Evolutionary conservation across 2,329 filamentous ascomycete genomes (phyloP).

Genomic region (Penicillium sp.): DNA sequence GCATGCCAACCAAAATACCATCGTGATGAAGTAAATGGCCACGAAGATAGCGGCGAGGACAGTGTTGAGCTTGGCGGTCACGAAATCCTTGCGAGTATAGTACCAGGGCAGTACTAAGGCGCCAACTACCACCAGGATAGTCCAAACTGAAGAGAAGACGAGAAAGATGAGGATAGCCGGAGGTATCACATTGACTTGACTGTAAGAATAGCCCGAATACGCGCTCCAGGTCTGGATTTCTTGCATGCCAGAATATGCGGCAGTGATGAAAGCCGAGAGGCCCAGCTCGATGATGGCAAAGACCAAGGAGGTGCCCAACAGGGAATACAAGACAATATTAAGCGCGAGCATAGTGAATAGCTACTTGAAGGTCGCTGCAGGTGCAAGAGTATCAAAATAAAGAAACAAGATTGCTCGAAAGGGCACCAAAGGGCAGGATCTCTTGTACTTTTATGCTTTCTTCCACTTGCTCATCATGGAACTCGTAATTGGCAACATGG

Average conservation of each 20-base stretch:
- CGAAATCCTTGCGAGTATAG: slow-evolving; percentile 16
- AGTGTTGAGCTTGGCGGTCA: slow-evolving; percentile 18
- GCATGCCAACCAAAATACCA: slow-evolving; percentile 32
- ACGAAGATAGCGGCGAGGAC: slow-evolving; percentile 22
- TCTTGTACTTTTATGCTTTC: slow-evolving; percentile 15
- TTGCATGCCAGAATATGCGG: slow-evolving; percentile 4
- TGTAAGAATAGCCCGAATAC: slow-evolving; percentile 9
- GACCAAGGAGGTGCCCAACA: slow-evolving; percentile 24
- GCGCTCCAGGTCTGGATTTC: slow-evolving; percentile 1
- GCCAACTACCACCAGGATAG: slow-evolving; percentile 21
- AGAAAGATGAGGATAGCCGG: slow-evolving; percentile 25
- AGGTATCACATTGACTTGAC: slow-evolving; percentile 11
- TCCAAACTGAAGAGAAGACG: slow-evolving; percentile 29
- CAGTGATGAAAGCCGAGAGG: slow-evolving; percentile 22
- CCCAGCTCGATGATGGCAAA: slow-evolving; percentile 32
- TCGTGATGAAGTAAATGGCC: slow-evolving; percentile 28
- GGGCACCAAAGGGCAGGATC: background rate
- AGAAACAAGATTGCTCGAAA: background rate
- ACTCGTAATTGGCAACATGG: background rate
- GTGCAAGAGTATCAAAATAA: background rate
- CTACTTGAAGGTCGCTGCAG: background rate
- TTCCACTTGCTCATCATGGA: slow-evolving; percentile 7
- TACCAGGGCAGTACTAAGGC: slow-evolving; percentile 24
- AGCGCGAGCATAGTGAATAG: slow-evolving; percentile 20
- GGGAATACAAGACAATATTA: slow-evolving; percentile 24